A percentile compares a stretch with the other conserved stretches of the same genome.
phyloP scores from a whole-genome alignment of 805 yeast genomes.

The Lipomyces starkeyi region DNA sequence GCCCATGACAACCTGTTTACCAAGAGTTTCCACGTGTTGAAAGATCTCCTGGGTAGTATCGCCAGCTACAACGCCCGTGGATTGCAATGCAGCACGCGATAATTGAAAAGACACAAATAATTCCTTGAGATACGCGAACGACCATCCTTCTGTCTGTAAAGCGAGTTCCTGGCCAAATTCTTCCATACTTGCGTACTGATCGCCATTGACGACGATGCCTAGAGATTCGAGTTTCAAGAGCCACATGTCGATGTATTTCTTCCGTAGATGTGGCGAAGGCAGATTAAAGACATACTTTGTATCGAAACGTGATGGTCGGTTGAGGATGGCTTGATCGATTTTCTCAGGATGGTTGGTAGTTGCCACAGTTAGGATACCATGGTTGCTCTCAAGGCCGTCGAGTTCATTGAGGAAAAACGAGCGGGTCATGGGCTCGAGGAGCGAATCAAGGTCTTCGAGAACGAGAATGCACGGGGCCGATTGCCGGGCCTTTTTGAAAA shows the following conservation, averaged over 20 bases:
- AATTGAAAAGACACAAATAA: conserved; percentile 5
- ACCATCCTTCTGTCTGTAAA: conserved; percentile 6
- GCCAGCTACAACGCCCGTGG: neutral
- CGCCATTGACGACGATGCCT: neutral
- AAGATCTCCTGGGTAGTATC: conserved; percentile 3
- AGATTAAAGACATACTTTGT: conserved; percentile 3
- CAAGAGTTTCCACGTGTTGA: neutral
- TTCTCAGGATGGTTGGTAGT: conserved; percentile 7
- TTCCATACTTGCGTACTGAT: neutral
- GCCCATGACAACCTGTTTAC: neutral
- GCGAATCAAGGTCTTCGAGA: conserved; percentile 7
- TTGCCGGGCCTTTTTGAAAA: neutral
- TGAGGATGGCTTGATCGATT: conserved; percentile 6
- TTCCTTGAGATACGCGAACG: conserved; percentile 10
- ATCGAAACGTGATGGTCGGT: conserved; percentile 7
- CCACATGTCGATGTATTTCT: neutral
- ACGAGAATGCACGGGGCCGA: conserved; percentile 6
- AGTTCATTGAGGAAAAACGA: conserved; percentile 7
- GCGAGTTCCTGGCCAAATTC: neutral
- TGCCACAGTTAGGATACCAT: conserved; percentile 3
- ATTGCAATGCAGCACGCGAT: neutral
- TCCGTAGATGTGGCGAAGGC: neutral
- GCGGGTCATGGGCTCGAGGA: neutral
- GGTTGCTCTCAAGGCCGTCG: conserved; percentile 10
- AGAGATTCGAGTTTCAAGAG: conserved; percentile 3